phyloP scores from a whole-genome alignment of 1,284 basidiomycete species.

The Irpex sp. region DNA sequence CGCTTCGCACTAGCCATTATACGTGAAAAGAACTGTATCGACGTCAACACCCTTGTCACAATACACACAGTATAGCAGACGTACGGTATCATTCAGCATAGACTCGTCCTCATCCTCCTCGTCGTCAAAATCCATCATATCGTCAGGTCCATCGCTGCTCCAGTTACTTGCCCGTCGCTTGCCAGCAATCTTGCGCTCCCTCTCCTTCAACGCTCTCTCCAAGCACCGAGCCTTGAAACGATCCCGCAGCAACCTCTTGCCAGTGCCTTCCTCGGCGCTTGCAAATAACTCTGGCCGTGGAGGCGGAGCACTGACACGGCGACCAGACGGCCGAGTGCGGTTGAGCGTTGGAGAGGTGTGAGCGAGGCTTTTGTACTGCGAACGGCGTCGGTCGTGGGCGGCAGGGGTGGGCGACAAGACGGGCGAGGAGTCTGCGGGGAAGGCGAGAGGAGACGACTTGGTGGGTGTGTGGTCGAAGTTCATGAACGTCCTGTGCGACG shows the following conservation, averaged over 20 bases:
- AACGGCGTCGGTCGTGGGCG: slow-evolving; percentile 22
- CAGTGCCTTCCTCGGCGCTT: slow-evolving; percentile 30
- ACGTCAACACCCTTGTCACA: background rate
- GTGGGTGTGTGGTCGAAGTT: slow-evolving; percentile 12
- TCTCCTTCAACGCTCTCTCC: slow-evolving; percentile 52
- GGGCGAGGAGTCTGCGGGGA: slow-evolving; percentile 9
- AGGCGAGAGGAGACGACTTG: slow-evolving; percentile 26
- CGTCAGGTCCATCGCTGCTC: slow-evolving; percentile 53
- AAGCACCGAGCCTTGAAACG: slow-evolving; percentile 59
- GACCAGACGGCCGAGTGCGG: slow-evolving; percentile 10
- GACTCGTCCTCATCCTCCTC: slow-evolving; percentile 43
- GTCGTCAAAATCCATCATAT: slow-evolving; percentile 48
- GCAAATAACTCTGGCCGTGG: slow-evolving; percentile 7
- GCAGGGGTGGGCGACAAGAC: slow-evolving; percentile 20
- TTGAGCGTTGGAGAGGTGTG: slow-evolving; percentile 16
- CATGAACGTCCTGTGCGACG: background rate
- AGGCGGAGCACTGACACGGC: slow-evolving; percentile 7
- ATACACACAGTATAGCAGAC: background rate
- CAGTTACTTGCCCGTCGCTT: slow-evolving; percentile 33
- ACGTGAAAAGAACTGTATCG: slow-evolving; percentile 55
- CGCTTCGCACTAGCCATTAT: slow-evolving; percentile 52
- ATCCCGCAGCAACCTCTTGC: slow-evolving; percentile 51
- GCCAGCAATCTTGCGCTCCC: slow-evolving; percentile 42
- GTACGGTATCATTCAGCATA: slow-evolving; percentile 55
- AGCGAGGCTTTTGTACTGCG: slow-evolving; percentile 23